phyloP scores from a whole-genome alignment of 192 early-diverging fungal species.

The Dissophora globulifera region DNA sequence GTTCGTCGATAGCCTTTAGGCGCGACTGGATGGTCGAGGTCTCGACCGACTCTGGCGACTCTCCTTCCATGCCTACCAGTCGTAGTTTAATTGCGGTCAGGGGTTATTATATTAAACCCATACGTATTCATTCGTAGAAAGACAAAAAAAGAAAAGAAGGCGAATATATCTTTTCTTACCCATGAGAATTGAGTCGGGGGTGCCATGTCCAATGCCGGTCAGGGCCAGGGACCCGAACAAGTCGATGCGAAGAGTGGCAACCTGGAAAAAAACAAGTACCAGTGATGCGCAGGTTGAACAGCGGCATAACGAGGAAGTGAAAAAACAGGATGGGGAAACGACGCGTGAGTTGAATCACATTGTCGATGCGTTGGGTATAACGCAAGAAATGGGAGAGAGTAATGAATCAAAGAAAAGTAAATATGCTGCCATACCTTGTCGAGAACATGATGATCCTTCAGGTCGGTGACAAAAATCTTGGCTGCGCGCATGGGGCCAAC shows the following conservation, averaged over 20 bases:
- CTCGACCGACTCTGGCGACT: constrained; percentile 85
- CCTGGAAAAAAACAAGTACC: constrained; percentile 23
- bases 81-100: constrained; percentile 51
- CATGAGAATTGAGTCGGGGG: constrained; percentile 89
- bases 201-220: constrained; percentile 96
- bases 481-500: constrained; percentile 99
- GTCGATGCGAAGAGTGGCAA: constrained; percentile 77
- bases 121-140: no score
- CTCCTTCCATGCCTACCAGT: constrained; percentile 85
- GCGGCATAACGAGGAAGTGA: constrained; percentile 15
- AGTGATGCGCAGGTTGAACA: constrained; percentile 48
- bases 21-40: constrained; percentile 82
- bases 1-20: constrained; percentile 78
- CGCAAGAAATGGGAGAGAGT: no score
- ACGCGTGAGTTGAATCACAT: constrained; percentile 55
- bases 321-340: constrained; percentile 10
- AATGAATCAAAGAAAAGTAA: no score
- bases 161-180: constrained; percentile 23
- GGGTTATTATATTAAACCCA: no score
- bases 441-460: constrained; percentile 74
- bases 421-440: constrained; percentile 61
- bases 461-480: constrained; percentile 91
- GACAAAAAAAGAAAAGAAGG: neutral
- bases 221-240: constrained; percentile 94
- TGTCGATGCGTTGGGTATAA: no score